A percentile compares a stretch with the other conserved stretches of the same genome.
phyloP scores from a whole-genome alignment of 768 basidiomycete species.

The Epithele typhae region DNA sequence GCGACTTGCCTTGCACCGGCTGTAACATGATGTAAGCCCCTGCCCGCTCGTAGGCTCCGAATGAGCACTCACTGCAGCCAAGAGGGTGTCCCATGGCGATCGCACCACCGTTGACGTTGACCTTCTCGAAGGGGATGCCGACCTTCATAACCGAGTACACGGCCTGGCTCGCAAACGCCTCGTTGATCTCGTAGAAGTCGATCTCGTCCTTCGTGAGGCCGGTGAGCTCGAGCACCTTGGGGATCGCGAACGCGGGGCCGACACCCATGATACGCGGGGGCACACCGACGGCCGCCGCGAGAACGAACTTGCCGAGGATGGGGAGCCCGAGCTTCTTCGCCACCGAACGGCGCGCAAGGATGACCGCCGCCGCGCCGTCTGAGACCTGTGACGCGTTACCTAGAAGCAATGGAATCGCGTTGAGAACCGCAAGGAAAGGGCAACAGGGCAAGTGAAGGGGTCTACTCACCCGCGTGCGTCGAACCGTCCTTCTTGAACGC shows the following conservation, averaged over 20 bases:
- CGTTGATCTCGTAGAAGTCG: constrained; percentile 92
- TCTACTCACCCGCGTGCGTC: constrained; percentile 71
- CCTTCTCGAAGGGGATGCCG: constrained; percentile 69
- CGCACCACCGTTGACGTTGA: constrained; percentile 85
- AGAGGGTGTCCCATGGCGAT: constrained; percentile 90
- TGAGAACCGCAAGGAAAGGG: neutral
- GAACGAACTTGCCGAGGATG: constrained; percentile 81
- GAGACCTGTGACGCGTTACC: constrained; percentile 89
- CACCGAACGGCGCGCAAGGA: constrained; percentile 74
- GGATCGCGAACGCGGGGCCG: constrained; percentile 87
- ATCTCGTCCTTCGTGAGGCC: constrained; percentile 68
- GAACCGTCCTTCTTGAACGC: constrained; percentile 72
- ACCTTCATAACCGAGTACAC: constrained; percentile 68
- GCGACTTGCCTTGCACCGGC: constrained; percentile 87
- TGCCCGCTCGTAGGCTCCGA: neutral
- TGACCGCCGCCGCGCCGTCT: constrained; percentile 88
- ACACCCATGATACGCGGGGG: constrained; percentile 89
- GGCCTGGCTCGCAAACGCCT: constrained; percentile 85
- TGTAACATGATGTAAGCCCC: constrained; percentile 19
- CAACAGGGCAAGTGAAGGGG: neutral
- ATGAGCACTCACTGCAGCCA: constrained; percentile 62
- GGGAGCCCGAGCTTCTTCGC: constrained; percentile 84
- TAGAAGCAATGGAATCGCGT: constrained; percentile 5
- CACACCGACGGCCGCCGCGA: constrained; percentile 68
- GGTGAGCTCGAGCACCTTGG: constrained; percentile 60